A percentile compares a stretch with the other conserved stretches of the same genome.
phyloP scores from a whole-genome alignment of 2,329 filamentous ascomycete species.

The Didymosphaeria variabile region DNA sequence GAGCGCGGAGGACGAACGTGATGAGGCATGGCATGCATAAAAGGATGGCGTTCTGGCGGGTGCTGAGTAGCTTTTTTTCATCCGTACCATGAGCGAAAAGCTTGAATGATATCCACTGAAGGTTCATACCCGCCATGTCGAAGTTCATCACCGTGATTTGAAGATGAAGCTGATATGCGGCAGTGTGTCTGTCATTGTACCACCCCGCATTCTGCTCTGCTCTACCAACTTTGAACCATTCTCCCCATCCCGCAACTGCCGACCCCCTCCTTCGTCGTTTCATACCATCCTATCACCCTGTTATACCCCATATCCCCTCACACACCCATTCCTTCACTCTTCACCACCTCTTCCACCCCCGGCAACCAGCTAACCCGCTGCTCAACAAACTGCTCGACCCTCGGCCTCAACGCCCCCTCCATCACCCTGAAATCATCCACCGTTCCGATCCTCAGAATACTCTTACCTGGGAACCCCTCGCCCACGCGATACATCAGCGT shows the following conservation, averaged over 20 bases:
- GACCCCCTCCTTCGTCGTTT: background rate
- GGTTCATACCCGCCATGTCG: slow-evolving; percentile 43
- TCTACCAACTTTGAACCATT: background rate
- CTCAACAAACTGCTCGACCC: slow-evolving; percentile 62
- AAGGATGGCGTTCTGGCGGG: slow-evolving; percentile 48
- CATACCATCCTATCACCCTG: background rate
- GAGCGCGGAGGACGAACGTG: slow-evolving; percentile 11
- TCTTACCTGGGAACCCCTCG: slow-evolving; percentile 55
- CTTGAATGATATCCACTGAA: slow-evolving; percentile 48
- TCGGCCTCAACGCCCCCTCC: slow-evolving; percentile 65
- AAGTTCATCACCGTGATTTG: background rate
- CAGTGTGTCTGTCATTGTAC: background rate
- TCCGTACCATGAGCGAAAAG: slow-evolving; percentile 39
- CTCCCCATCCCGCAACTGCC: background rate
- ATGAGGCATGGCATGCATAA: slow-evolving; percentile 39
- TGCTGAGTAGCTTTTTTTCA: slow-evolving; percentile 42
- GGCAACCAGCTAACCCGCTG: slow-evolving; percentile 62
- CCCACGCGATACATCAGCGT: slow-evolving; percentile 67
- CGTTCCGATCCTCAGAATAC: slow-evolving; percentile 65
- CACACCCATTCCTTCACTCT: slow-evolving; percentile 1
- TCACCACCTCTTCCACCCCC: slow-evolving; percentile 7
- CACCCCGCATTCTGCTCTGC: background rate
- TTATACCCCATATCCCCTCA: background rate
- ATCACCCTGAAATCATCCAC: slow-evolving; percentile 69
- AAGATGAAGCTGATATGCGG: background rate